A percentile compares a stretch with the other conserved stretches of the same genome.
phyloP scores from a whole-genome alignment of 345 rosid genomes.

The Populus nigra region DNA sequence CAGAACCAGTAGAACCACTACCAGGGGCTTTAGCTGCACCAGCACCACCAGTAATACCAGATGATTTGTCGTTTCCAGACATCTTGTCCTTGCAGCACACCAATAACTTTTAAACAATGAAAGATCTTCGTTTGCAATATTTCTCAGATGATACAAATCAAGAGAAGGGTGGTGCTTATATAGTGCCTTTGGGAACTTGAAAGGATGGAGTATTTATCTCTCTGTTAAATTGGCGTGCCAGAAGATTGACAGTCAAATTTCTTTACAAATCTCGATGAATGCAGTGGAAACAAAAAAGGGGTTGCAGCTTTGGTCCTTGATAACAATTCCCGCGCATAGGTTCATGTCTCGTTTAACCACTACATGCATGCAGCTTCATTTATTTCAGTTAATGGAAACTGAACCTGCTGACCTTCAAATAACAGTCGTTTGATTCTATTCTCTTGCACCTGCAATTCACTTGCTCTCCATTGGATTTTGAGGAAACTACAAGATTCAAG shows the following conservation, averaged over 20 bases:
- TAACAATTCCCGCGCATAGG: background rate
- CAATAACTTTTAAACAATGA: background rate
- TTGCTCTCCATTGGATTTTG: background rate
- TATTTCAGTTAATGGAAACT: no score
- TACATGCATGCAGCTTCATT: no score
- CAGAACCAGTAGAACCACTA: background rate
- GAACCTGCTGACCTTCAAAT: conserved; percentile 11
- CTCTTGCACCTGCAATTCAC: no score
- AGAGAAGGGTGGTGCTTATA: background rate
- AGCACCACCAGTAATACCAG: background rate
- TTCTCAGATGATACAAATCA: background rate
- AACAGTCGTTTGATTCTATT: no score
- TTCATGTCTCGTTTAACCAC: no score
- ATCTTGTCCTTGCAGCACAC: background rate
- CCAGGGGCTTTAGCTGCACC: background rate
- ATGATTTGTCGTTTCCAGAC: background rate
- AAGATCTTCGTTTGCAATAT: background rate
- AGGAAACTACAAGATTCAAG: background rate
- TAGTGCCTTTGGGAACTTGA: background rate
- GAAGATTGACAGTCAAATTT: background rate
- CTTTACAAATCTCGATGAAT: background rate
- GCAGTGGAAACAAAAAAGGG: background rate
- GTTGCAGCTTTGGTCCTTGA: background rate
- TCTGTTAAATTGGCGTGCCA: background rate
- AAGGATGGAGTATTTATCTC: background rate